Conservation (phyloP, 192 early-diverging fungal genomes). For the Geranomyces michiganensis region DNA sequence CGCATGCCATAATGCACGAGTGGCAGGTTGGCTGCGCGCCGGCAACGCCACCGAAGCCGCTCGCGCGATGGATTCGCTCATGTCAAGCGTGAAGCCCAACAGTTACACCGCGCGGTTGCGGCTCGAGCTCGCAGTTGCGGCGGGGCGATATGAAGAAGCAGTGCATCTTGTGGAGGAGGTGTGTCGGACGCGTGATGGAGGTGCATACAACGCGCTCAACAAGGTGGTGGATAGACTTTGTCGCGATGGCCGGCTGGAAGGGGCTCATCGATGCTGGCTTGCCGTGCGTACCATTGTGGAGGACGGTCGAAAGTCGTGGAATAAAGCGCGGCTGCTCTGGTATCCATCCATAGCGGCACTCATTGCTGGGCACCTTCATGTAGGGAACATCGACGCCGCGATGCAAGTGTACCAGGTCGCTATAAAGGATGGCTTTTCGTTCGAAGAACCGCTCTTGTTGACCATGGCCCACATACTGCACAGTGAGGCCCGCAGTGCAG, state of each 20-base stretch:
- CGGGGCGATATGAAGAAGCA: neutral
- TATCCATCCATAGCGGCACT: conserved; percentile 5
- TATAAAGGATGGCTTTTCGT: neutral
- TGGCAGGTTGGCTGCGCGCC: conserved; percentile 7
- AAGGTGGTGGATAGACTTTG: neutral
- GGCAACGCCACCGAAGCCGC: conserved; percentile 1
- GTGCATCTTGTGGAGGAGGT: conserved; percentile 14
- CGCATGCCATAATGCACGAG: conserved; percentile 16
- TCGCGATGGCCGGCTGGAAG: neutral
- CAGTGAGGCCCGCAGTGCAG: neutral
- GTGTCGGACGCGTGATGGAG: neutral
- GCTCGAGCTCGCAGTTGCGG: neutral
- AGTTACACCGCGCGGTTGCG: conserved; percentile 4
- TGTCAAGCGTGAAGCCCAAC: neutral
- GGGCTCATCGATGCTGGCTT: conserved; percentile 24
- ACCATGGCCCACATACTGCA: neutral
- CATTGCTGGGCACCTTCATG: neutral
- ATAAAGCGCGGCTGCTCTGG: neutral
- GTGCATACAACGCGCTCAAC: conserved; percentile 6
- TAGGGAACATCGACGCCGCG: neutral
- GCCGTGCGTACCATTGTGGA: neutral
- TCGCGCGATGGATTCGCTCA: neutral
- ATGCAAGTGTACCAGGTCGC: neutral
- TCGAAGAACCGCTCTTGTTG: neutral
- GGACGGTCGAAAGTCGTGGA: neutral